These are phyloP conservation scores for Vitis hybrid DNA, from an alignment of 177 flowering plant genomes.

Conservation along the genomic window DNA sequence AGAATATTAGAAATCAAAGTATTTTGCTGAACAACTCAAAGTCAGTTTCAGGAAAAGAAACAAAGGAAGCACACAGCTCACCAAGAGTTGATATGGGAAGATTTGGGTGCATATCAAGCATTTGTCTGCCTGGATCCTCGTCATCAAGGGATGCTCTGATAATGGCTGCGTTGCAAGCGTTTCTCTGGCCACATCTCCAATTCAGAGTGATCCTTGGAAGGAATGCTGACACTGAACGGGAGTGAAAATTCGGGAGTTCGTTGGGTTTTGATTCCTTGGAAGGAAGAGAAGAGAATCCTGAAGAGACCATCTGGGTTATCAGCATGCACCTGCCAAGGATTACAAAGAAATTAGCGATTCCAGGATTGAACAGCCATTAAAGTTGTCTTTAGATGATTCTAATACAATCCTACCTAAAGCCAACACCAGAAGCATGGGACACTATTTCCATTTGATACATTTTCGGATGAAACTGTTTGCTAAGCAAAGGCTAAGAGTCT, in stretches of 20 bases:
- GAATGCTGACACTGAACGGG: too few species aligned
- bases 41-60: too few species aligned
- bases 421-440: not conserved
- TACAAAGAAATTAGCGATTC: not conserved
- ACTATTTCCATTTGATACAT: not conserved
- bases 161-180: too few species aligned
- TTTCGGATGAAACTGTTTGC: not conserved
- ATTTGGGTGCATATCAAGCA: too few species aligned
- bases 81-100: too few species aligned
- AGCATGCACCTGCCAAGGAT: constrained; percentile 73
- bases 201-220: too few species aligned
- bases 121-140: too few species aligned
- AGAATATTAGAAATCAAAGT: too few species aligned
- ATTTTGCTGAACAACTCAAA: too few species aligned
- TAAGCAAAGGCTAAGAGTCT: not conserved
- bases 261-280: constrained; percentile 34
- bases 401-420: not conserved
- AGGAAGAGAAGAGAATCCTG: constrained; percentile 73
- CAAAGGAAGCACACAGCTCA: too few species aligned
- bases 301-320: constrained; percentile 97
- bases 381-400: not conserved
- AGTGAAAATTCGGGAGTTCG: not conserved
- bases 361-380: not conserved
- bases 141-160: too few species aligned
- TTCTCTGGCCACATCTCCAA: too few species aligned